phyloP scores from a whole-genome alignment of 2,329 filamentous ascomycete species.

The Scedosporium boydii region DNA sequence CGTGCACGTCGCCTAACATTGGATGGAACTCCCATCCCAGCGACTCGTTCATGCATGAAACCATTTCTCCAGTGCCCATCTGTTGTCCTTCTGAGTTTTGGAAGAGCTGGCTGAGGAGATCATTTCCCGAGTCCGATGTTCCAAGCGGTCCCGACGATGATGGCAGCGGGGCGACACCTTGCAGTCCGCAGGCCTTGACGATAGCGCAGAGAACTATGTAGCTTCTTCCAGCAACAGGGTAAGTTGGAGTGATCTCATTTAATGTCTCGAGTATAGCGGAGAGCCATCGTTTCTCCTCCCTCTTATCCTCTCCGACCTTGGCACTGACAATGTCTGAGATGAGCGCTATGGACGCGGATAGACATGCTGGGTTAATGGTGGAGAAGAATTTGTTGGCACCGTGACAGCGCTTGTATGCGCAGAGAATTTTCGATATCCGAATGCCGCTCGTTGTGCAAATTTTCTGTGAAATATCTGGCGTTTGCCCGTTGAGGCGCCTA shows the following conservation, averaged over 20 bases:
- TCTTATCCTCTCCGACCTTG: not conserved
- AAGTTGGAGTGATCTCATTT: not conserved
- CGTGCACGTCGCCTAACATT: no score
- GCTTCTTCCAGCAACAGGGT: not conserved
- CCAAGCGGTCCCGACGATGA: no score
- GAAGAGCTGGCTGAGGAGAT: no score
- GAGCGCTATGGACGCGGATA: not conserved
- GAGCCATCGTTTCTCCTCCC: not conserved
- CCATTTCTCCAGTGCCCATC: no score
- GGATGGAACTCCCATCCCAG: no score
- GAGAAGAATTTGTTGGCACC: not conserved
- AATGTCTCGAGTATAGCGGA: not conserved
- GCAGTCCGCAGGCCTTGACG: not conserved
- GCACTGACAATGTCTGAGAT: slow-evolving; percentile 1
- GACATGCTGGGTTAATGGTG: not conserved
- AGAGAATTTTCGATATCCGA: not conserved
- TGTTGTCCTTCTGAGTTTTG: no score
- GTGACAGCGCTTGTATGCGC: not conserved
- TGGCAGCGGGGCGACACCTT: not conserved
- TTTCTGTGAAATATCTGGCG: not conserved
- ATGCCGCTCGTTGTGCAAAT: not conserved
- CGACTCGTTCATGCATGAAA: no score
- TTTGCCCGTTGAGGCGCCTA: not conserved
- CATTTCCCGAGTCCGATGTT: no score
- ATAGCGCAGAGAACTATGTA: not conserved